phyloP scores from a whole-genome alignment of 2,329 filamentous ascomycete species.

The Lachnellula arida region DNA sequence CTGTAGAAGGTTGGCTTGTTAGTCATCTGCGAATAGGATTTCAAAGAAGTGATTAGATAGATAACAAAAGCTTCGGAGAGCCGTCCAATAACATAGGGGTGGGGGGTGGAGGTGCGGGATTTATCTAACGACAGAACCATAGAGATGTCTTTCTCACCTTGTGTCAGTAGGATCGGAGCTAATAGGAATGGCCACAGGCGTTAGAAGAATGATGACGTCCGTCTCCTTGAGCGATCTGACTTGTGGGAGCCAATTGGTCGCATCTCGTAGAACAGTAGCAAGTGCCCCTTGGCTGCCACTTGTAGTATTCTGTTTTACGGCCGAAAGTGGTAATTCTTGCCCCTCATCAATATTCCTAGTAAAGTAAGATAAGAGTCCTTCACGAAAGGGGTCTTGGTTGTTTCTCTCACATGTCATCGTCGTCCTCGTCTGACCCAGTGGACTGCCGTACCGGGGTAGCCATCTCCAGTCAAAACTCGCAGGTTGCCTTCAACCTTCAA shows the following conservation, averaged over 20 bases:
- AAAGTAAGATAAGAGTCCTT: background rate
- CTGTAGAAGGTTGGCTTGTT: slow-evolving; percentile 19
- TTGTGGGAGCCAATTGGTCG: slow-evolving; percentile 44
- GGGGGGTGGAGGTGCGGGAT: no score
- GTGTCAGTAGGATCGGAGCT: slow-evolving; percentile 38
- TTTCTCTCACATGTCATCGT: slow-evolving; percentile 18
- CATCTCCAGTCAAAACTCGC: slow-evolving; percentile 7
- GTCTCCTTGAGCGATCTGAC: slow-evolving; percentile 42
- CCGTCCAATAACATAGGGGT: no score
- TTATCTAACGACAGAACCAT: no score
- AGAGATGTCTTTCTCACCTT: background rate
- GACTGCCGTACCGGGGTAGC: slow-evolving; percentile 10
- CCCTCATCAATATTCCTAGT: slow-evolving; percentile 16
- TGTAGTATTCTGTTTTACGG: background rate
- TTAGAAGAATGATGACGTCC: slow-evolving; percentile 57
- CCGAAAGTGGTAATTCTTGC: background rate
- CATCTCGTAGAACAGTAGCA: slow-evolving; percentile 24
- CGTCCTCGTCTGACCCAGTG: slow-evolving; percentile 9
- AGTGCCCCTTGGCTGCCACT: slow-evolving; percentile 1
- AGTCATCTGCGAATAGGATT: background rate
- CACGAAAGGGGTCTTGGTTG: background rate
- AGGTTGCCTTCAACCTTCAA: background rate
- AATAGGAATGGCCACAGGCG: slow-evolving; percentile 49
- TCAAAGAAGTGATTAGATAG: no score
- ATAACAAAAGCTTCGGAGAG: no score